phyloP scores from a whole-genome alignment of 306 rosid genomes.

The Cucumis cinereus region DNA sequence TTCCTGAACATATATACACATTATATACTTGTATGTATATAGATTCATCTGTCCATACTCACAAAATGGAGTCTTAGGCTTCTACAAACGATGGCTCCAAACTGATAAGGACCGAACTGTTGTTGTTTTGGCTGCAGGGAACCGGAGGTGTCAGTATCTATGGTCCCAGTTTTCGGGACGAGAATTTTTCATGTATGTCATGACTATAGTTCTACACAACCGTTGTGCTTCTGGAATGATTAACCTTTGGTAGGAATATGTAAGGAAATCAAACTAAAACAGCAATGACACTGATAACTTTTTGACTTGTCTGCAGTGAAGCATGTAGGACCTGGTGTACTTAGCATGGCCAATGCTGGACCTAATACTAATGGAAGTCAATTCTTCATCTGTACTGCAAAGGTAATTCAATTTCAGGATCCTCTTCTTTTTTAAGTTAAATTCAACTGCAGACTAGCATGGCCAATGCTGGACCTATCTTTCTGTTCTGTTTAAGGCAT shows the following conservation, averaged over 20 bases:
- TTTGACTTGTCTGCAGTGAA: conserved; percentile 53
- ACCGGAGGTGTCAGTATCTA: conserved; percentile 88
- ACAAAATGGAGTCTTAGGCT: background rate
- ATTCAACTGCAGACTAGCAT: background rate
- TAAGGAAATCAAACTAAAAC: background rate
- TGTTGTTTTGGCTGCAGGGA: conserved; percentile 44
- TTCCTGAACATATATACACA: background rate
- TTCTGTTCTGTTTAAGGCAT: background rate
- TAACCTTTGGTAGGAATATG: background rate
- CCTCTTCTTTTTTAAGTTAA: background rate
- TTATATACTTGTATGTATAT: background rate
- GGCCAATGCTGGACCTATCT: too few relatives aligned
- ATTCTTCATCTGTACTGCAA: conserved; percentile 76
- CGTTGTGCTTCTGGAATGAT: background rate
- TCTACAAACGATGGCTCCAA: background rate
- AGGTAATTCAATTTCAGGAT: conserved; percentile 36
- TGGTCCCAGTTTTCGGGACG: conserved; percentile 69
- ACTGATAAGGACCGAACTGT: background rate
- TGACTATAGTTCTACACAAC: background rate
- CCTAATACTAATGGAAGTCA: conserved; percentile 86
- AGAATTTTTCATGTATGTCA: conserved; percentile 61
- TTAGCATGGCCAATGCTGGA: conserved; percentile 98
- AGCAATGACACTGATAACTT: background rate
- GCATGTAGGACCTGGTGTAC: conserved; percentile 81
- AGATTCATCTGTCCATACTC: background rate